phyloP scores from a whole-genome alignment of 164 flowering plant species.

The Houttuynia cordata region DNA sequence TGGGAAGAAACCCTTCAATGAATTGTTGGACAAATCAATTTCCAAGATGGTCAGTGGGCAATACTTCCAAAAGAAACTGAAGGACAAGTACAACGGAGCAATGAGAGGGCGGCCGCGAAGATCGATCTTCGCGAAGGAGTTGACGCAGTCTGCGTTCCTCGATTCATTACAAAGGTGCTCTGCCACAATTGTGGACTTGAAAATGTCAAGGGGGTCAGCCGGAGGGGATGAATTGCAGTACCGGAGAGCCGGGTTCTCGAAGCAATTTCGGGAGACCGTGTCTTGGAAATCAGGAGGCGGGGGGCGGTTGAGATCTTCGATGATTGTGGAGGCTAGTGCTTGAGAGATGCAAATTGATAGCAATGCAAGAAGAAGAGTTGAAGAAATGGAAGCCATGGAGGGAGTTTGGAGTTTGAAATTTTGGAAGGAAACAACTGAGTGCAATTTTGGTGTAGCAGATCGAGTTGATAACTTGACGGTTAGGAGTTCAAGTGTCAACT shows the following conservation, averaged over 20 bases:
- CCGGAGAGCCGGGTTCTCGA: slow-evolving; percentile 31
- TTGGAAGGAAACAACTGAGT: background rate
- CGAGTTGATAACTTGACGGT: background rate
- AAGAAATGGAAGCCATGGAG: slow-evolving; percentile 22
- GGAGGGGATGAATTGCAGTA: slow-evolving; percentile 36
- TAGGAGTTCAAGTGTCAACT: background rate
- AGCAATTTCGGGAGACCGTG: slow-evolving; percentile 35
- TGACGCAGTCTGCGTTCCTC: slow-evolving; percentile 35
- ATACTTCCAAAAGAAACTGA: slow-evolving; percentile 56
- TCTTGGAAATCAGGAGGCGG: slow-evolving; percentile 43
- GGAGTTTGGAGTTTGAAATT: background rate
- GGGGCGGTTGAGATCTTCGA: slow-evolving; percentile 39
- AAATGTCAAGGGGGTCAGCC: slow-evolving; percentile 32
- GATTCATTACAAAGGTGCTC: slow-evolving; percentile 48
- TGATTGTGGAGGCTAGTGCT: slow-evolving; percentile 22
- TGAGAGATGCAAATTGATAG: slow-evolving; percentile 3
- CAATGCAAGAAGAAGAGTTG: slow-evolving; percentile 9
- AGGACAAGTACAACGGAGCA: slow-evolving; percentile 48
- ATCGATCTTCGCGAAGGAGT: slow-evolving; percentile 36
- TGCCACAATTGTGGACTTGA: slow-evolving; percentile 47
- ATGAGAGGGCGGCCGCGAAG: slow-evolving; percentile 30
- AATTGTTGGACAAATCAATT: slow-evolving; percentile 39
- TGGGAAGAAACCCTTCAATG: slow-evolving; percentile 42
- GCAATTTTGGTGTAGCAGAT: too few species aligned
- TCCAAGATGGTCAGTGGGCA: slow-evolving; percentile 36